Evolutionary conservation across 2,329 filamentous ascomycete genomes (phyloP), one percentile per base, ranked within the genome.

Genomic region (Colletotrichum gloeosporioides): DNA sequence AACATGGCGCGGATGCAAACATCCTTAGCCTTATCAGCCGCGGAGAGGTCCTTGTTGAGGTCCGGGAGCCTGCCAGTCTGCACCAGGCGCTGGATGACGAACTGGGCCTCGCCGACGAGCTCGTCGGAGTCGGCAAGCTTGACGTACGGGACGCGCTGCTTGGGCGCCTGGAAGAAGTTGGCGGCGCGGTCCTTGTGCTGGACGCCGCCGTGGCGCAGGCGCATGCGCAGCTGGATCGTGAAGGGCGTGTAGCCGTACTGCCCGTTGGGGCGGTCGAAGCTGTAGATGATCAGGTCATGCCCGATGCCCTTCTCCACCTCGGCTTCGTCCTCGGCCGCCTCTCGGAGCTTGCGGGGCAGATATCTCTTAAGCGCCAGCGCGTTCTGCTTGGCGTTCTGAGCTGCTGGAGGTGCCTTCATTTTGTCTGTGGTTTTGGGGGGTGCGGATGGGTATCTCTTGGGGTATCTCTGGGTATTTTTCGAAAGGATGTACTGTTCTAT

Each of bases 221-320:
- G 79, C 64, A 79, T 70, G 44, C 79, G 78, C 49, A 80, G 71
- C 65, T 79, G 79, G 22, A 76, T 79, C 27, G 75, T 73, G 69
- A 78, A 80, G 22, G 77, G 66, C 61, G 73, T 77, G 69, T 78
- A 75, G 62, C 75, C 77, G 68, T 80, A 76, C 29, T 73, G 72
- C 57, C 69, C 72, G 53, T 62, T 74, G 39, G 71, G 62, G 6
- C 73, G 74, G 71, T 80, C 79, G 65, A 78, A 71, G 39, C 78
- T 79, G 75, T 79, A 80, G 55, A 80, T 67, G 62, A 73, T 76
- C 32, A 76, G 36, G 70, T 76, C 74, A 49, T 76, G 74, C 16
- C 74, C 74, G 22, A 73, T 57, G 31, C 74, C 74, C 74, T 76
- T 76, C 74, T 76, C 74, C 25, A 76, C 74, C 71, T 72, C 74